phyloP scores from a whole-genome alignment of 164 flowering plant species.

The Tinospora cordifolia region DNA sequence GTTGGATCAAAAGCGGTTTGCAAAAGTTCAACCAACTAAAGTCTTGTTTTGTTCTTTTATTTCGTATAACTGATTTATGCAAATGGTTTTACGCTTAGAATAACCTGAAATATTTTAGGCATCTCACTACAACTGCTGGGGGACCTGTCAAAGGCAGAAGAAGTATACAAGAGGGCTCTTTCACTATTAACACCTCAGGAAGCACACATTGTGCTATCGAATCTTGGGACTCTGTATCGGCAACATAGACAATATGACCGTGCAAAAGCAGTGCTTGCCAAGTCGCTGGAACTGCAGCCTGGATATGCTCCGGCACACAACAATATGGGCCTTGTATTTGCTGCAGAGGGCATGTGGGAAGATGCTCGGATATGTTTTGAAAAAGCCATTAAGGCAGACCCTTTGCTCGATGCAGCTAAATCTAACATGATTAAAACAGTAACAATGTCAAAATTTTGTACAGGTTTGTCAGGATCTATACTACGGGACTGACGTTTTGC shows the following conservation, averaged over 20 bases:
- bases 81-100: not conserved
- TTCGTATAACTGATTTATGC: not conserved
- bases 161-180: constrained; percentile 64
- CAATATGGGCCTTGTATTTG: constrained; percentile 89
- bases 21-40: too few relatives aligned
- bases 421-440: constrained; percentile 70
- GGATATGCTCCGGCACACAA: constrained; percentile 97
- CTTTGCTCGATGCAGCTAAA: constrained; percentile 80
- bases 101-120: constrained; percentile 31
- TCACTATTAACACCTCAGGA: constrained; percentile 50
- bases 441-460: constrained; percentile 38
- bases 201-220: constrained; percentile 65
- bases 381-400: constrained; percentile 64
- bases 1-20: too few relatives aligned
- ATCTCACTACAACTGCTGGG: constrained; percentile 71
- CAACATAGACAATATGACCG: constrained; percentile 51
- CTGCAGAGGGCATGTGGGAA: constrained; percentile 73
- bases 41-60: not conserved
- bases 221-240: constrained; percentile 77
- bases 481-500: constrained; percentile 8
- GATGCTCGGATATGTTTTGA: constrained; percentile 74
- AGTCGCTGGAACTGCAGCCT: constrained; percentile 68
- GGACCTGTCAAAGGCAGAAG: constrained; percentile 62
- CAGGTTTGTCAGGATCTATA: constrained; percentile 20
- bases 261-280: constrained; percentile 77